Percentiles rank a stretch among this genome's conserved stretches.
phyloP scores from a whole-genome alignment of 164 flowering plant species.

The Cinnamomum micranthum region DNA sequence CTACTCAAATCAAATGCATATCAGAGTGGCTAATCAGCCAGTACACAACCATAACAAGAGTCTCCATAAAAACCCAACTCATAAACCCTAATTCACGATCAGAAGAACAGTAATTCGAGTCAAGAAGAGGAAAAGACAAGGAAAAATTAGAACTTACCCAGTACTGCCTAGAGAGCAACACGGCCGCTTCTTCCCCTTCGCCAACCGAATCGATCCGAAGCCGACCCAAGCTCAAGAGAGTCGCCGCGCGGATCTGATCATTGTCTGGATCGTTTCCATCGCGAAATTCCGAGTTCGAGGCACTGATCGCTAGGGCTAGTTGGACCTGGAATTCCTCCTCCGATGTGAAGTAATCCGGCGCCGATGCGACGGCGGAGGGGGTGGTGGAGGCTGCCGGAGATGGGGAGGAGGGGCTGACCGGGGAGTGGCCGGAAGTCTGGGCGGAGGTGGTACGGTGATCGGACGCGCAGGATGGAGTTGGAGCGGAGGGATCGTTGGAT shows the following conservation, averaged over 20 bases:
- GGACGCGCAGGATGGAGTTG: slow-evolving; percentile 24
- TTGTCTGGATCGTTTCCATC: slow-evolving; percentile 51
- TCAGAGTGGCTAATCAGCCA: not conserved
- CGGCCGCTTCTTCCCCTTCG: slow-evolving; percentile 35
- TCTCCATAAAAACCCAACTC: not conserved
- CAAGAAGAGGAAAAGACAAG: not conserved
- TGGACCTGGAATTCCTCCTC: slow-evolving; percentile 96
- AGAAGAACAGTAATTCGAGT: not conserved
- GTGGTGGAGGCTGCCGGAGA: slow-evolving; percentile 12
- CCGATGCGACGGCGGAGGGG: not conserved
- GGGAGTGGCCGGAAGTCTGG: slow-evolving; percentile 8
- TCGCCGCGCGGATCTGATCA: slow-evolving; percentile 83
- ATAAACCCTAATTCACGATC: not conserved
- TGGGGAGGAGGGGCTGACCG: slow-evolving; percentile 22
- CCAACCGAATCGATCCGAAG: slow-evolving; percentile 23
- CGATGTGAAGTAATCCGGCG: slow-evolving; percentile 53
- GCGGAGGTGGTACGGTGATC: slow-evolving; percentile 31
- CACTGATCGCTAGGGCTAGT: slow-evolving; percentile 90
- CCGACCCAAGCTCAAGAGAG: slow-evolving; percentile 55
- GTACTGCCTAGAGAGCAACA: slow-evolving; percentile 51
- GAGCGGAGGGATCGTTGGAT: slow-evolving; percentile 39
- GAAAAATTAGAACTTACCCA: slow-evolving; percentile 53
- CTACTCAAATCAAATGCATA: not conserved
- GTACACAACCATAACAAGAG: not conserved
- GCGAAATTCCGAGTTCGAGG: slow-evolving; percentile 57